phyloP scores from a whole-genome alignment of 1,284 basidiomycete genomes.

The Golubevia sp. region DNA sequence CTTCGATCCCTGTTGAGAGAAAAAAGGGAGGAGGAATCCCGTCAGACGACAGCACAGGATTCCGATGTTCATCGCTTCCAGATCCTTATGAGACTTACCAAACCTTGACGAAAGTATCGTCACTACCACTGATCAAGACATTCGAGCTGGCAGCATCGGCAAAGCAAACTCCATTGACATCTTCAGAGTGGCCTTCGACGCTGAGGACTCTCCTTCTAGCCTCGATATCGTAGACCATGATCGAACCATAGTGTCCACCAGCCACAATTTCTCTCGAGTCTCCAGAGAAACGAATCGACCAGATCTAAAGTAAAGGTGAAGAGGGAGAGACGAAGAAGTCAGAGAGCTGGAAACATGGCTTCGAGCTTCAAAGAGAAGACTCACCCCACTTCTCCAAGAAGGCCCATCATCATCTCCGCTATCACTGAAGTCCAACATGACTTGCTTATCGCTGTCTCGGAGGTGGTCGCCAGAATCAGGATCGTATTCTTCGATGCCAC shows the following conservation, averaged over 20 bases:
- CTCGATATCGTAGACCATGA: slow-evolving; percentile 84
- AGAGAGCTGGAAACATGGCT: not conserved
- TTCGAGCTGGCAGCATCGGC: slow-evolving; percentile 90
- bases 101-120: slow-evolving; percentile 91
- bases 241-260: slow-evolving; percentile 60
- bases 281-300: slow-evolving; percentile 91
- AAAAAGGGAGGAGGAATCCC: not conserved
- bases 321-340: not conserved
- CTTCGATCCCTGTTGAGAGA: slow-evolving; percentile 76
- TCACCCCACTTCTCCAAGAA: slow-evolving; percentile 48
- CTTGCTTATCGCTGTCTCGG: slow-evolving; percentile 28
- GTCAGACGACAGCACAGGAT: too few species aligned
- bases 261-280: slow-evolving; percentile 87
- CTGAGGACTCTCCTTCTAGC: slow-evolving; percentile 78
- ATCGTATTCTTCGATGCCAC: slow-evolving; percentile 58
- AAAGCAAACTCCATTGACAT: slow-evolving; percentile 94
- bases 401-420: slow-evolving; percentile 61
- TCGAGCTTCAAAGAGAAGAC: not conserved
- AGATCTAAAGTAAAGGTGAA: slow-evolving; percentile 67
- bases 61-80: too few species aligned
- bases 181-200: slow-evolving; percentile 81
- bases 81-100: slow-evolving; percentile 67
- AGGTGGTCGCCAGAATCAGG: slow-evolving; percentile 67
- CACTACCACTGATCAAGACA: slow-evolving; percentile 88
- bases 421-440: slow-evolving; percentile 58